Conservation (phyloP, 768 basidiomycete species). For the Tulasnella sp. region DNA sequence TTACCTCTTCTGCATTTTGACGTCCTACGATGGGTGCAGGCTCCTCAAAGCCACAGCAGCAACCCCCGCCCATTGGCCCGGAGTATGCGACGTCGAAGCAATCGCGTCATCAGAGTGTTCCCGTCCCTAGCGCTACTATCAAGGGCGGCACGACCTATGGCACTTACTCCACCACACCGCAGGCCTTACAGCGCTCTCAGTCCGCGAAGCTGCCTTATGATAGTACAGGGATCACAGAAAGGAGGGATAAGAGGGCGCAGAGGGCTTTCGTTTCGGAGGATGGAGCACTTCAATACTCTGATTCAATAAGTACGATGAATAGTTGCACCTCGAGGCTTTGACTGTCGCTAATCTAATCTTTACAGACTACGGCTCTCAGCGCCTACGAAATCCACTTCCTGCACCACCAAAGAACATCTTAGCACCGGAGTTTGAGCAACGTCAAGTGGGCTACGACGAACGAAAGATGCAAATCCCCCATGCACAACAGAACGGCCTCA, state of each 20-base stretch:
- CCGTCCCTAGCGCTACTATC: no score
- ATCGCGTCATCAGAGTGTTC: no score
- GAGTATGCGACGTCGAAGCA: no score
- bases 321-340: background rate
- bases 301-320: background rate
- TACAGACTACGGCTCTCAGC: slow-evolving; percentile 4
- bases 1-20: no score
- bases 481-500: slow-evolving; percentile 35
- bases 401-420: slow-evolving; percentile 51
- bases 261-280: slow-evolving; percentile 9
- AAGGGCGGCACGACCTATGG: no score
- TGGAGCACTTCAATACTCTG: background rate
- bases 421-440: slow-evolving; percentile 23
- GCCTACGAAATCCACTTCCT: slow-evolving; percentile 48
- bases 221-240: slow-evolving; percentile 1
- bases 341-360: background rate
- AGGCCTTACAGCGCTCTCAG: background rate
- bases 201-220: background rate
- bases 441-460: slow-evolving; percentile 17
- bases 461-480: no score
- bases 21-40: slow-evolving; percentile 6
- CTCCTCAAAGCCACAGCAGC: slow-evolving; percentile 6
- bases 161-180: no score
- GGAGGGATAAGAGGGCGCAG: slow-evolving; percentile 1
- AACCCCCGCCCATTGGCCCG: background rate